Evolutionary conservation across 129 eudicot species (phyloP), one percentile per base, ranked within the genome.

Genomic region (Apium graveolens): DNA sequence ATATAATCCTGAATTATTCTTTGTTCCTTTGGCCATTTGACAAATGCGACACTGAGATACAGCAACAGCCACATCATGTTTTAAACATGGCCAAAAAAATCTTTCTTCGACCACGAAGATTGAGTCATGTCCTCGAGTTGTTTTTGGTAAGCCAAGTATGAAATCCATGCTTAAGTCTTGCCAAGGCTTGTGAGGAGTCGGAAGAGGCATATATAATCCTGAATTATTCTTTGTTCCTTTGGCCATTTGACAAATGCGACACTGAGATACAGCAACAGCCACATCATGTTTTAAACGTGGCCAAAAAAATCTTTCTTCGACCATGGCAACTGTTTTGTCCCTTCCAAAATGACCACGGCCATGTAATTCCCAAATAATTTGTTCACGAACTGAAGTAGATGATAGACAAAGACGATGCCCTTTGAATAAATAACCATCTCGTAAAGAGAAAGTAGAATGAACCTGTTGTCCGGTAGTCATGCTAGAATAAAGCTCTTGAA

Each of bases 351-450:
- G 37, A 35, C 3, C 37, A 35, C 78, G 41, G 11, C 66, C 68
- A 32, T 75, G 78, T 20, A 75, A 27, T 49, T 75, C 31, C 43
- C 66, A 75, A 27, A 75, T 49, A 2, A 75, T 24, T 5, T 75
- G 78, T 0, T 75, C 78, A n/a, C 77, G 77, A 26, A 75, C 3
- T 0, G 78, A 75, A 10, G 65, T 75, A 5, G 32, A 16, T 11
- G 66, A 68, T 31, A 75, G 34, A 48, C 65, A 75, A 75, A 24
- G 32, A 11, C 16, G 37, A 39, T 43, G 14, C 63, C 66, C 43
- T 8, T 75, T 75, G 65, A 75, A 48, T 13, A 75, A 20, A 18
- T 46, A 75, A 10, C 66, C 66, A 31, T 75, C 78, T 24, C 49
- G 66, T 31, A 75, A 13, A 5, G 66, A 75, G 6, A 75, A 48